Evolutionary conservation across 768 basidiomycete genomes (phyloP).

Genomic region (Lyophyllum decastes): DNA sequence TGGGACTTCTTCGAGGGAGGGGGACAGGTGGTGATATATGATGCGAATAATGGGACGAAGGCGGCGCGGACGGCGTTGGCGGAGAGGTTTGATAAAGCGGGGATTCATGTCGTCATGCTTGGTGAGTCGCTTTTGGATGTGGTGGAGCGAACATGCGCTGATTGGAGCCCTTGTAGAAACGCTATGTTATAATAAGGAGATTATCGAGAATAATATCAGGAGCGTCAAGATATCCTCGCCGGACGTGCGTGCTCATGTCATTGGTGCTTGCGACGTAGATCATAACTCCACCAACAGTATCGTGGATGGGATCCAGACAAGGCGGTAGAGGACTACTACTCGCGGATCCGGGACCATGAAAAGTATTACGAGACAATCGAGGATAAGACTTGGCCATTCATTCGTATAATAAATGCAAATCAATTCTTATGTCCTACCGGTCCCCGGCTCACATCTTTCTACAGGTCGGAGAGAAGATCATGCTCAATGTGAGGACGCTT

Average conservation of each 20-base stretch:
- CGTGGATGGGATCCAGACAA: constrained; percentile 89
- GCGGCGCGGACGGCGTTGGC: constrained; percentile 68
- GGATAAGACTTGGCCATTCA: constrained; percentile 89
- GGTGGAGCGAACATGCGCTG: not conserved
- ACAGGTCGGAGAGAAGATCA: constrained; percentile 93
- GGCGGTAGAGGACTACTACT: constrained; percentile 91
- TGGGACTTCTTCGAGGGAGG: constrained; percentile 84
- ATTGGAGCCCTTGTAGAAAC: constrained; percentile 57
- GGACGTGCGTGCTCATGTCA: constrained; percentile 61
- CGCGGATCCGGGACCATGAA: constrained; percentile 86
- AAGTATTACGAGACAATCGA: constrained; percentile 88
- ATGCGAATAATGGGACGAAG: constrained; percentile 90
- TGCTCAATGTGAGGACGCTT: constrained; percentile 74
- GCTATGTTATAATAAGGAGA: constrained; percentile 86
- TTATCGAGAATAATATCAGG: constrained; percentile 93
- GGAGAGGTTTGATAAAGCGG: constrained; percentile 82
- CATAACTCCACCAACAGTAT: constrained; percentile 56
- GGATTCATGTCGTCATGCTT: constrained; percentile 92
- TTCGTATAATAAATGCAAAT: constrained; percentile 88
- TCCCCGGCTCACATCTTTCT: not conserved
- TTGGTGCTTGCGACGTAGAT: not conserved
- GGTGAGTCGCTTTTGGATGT: constrained; percentile 46
- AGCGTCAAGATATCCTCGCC: constrained; percentile 98
- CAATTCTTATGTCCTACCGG: not conserved
- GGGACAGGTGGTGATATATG: constrained; percentile 97